Evolutionary conservation across 2,329 filamentous ascomycete genomes (phyloP).

Genomic region (Ophiostoma montium): DNA sequence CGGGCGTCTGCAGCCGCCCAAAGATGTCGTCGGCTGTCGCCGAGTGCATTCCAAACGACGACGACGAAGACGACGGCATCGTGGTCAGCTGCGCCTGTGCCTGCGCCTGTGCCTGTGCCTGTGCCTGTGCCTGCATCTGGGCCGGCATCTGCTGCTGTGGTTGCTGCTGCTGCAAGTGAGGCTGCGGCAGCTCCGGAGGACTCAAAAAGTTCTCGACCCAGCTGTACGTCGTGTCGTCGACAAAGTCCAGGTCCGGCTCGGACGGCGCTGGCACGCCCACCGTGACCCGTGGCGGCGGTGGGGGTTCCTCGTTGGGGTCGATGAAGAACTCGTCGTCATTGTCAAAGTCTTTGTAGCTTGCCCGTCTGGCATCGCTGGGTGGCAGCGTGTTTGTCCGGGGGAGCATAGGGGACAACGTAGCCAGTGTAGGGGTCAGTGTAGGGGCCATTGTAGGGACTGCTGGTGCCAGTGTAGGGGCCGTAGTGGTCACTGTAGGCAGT

Average conservation of each 20-base stretch:
- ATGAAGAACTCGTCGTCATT: slow-evolving; percentile 9
- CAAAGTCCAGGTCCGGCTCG: slow-evolving; percentile 7
- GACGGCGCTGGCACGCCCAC: no score
- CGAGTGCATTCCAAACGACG: slow-evolving; percentile 42
- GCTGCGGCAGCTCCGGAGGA: slow-evolving; percentile 23
- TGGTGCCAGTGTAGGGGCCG: no score
- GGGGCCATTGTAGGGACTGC: no score
- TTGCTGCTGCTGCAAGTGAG: slow-evolving; percentile 16
- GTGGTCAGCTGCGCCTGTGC: not conserved
- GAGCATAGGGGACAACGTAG: no score
- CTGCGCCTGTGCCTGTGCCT: not conserved
- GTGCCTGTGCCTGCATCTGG: not conserved
- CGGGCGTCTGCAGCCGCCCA: slow-evolving; percentile 22
- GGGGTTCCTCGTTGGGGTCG: not conserved
- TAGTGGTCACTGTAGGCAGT: no score
- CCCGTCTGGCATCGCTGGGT: not conserved
- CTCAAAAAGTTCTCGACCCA: slow-evolving; percentile 36
- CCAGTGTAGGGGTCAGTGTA: no score
- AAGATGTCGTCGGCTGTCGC: slow-evolving; percentile 37
- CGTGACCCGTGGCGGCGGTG: not conserved
- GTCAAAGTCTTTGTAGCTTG: slow-evolving; percentile 10
- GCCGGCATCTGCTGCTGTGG: not conserved
- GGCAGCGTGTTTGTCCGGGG: not conserved
- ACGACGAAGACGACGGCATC: slow-evolving; percentile 16
- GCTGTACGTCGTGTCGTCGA: slow-evolving; percentile 29